A percentile compares a stretch with the other conserved stretches of the same genome.
Conservation (phyloP, 345 rosid species). For the Laguncularia racemosa region DNA sequence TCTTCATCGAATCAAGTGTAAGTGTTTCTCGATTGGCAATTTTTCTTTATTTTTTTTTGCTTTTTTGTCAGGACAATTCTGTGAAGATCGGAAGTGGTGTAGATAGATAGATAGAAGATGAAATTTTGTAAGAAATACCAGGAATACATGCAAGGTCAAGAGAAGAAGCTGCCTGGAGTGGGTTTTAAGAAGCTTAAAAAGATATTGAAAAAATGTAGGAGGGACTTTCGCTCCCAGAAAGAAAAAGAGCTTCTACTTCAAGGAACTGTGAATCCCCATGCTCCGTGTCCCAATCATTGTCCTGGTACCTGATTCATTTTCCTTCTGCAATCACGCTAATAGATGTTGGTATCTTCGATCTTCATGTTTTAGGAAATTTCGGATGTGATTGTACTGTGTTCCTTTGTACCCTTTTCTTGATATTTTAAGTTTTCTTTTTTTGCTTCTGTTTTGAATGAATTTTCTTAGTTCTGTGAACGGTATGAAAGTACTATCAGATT, state of each 20-base stretch:
- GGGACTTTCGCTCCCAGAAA: constrained; percentile 21
- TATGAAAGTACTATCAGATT: too few relatives aligned
- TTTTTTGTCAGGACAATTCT: too few relatives aligned
- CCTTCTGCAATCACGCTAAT: background rate
- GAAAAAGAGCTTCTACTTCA: constrained; percentile 9
- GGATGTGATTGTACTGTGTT: too few relatives aligned
- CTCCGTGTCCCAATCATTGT: constrained; percentile 9
- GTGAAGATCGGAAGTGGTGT: background rate
- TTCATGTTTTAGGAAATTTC: too few relatives aligned
- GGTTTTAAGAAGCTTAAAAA: constrained; percentile 88
- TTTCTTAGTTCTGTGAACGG: too few relatives aligned
- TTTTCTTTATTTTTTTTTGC: too few relatives aligned
- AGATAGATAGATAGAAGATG: constrained; percentile 27
- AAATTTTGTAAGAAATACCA: constrained; percentile 89
- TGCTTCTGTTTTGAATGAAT: too few relatives aligned
- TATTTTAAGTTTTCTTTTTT: too few relatives aligned
- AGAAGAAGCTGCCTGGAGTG: constrained; percentile 60
- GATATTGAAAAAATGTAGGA: constrained; percentile 63
- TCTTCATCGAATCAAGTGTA: too few relatives aligned
- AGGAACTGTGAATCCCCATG: constrained; percentile 22
- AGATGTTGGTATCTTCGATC: too few relatives aligned
- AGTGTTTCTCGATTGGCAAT: too few relatives aligned
- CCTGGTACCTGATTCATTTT: constrained; percentile 7
- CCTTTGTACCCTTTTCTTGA: too few relatives aligned
- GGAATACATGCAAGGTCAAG: constrained; percentile 68